phyloP scores from a whole-genome alignment of 2,329 filamentous ascomycete species.

The Hypoxylon sp. region DNA sequence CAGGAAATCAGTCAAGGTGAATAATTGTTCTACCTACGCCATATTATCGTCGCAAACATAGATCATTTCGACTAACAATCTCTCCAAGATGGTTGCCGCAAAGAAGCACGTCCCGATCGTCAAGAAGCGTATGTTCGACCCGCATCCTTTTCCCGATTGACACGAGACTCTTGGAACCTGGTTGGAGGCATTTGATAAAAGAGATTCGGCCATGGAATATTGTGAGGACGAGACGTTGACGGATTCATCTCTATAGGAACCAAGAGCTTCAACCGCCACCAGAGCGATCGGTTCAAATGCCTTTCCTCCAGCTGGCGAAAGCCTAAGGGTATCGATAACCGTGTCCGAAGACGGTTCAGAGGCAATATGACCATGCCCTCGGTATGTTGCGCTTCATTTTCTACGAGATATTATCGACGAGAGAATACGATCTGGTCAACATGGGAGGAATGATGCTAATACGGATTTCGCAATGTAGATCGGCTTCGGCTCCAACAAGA shows the following conservation, averaged over 20 bases:
- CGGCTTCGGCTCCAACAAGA: slow-evolving; percentile 99
- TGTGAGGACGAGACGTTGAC: slow-evolving; percentile 56
- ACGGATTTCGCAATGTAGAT: slow-evolving; percentile 67
- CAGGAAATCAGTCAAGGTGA: slow-evolving; percentile 53
- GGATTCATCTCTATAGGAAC: slow-evolving; percentile 74
- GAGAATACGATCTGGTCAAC: background rate
- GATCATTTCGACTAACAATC: slow-evolving; percentile 43
- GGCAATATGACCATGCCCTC: slow-evolving; percentile 97
- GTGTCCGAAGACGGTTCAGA: slow-evolving; percentile 97
- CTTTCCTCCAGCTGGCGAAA: slow-evolving; percentile 87
- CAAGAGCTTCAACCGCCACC: slow-evolving; percentile 96
- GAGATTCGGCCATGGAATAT: background rate
- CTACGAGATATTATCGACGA: background rate
- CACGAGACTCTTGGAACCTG: slow-evolving; percentile 21
- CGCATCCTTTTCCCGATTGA: slow-evolving; percentile 30
- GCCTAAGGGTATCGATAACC: slow-evolving; percentile 99
- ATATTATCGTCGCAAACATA: background rate
- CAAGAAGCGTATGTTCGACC: slow-evolving; percentile 94
- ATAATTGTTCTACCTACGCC: slow-evolving; percentile 16
- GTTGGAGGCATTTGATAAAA: slow-evolving; percentile 3
- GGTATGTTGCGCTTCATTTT: slow-evolving; percentile 72
- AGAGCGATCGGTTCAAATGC: slow-evolving; percentile 97
- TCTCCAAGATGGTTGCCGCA: slow-evolving; percentile 91
- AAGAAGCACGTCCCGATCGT: slow-evolving; percentile 99
- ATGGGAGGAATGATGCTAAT: slow-evolving; percentile 36